A percentile compares a stretch with the other conserved stretches of the same genome.
Evolutionary conservation across 352 stramenopile species (phyloP).

Genomic region (Phytopythium boreale): DNA sequence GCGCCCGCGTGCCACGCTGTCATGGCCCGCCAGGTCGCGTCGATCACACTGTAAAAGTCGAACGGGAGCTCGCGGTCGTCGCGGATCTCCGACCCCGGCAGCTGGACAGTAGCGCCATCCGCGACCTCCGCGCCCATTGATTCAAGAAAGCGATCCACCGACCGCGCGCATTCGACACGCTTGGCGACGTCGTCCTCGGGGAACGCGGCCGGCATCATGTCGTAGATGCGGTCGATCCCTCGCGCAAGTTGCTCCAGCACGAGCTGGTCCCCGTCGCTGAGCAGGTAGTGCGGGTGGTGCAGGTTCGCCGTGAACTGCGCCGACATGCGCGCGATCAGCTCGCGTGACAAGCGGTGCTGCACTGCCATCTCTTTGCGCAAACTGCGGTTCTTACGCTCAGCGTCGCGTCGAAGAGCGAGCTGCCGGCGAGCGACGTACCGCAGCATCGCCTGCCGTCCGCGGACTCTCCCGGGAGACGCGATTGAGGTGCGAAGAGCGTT

Average conservation of each 20-base stretch:
- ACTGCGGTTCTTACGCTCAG: constrained; percentile 17
- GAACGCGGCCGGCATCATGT: constrained; percentile 13
- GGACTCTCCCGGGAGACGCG: not conserved
- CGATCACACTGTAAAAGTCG: constrained; percentile 22
- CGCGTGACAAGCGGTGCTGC: constrained; percentile 9
- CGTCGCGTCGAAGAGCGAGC: constrained; percentile 11
- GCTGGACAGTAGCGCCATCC: not conserved
- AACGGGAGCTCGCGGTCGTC: constrained; percentile 25
- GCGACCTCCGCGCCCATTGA: constrained; percentile 4
- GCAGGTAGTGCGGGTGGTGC: constrained; percentile 7
- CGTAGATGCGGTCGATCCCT: constrained; percentile 18
- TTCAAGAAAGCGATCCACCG: constrained; percentile 11
- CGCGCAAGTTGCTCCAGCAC: constrained; percentile 19
- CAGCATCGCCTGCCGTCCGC: constrained; percentile 1
- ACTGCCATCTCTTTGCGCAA: constrained; percentile 13
- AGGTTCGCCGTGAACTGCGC: not conserved
- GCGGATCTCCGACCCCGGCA: constrained; percentile 12
- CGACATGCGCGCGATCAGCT: constrained; percentile 3
- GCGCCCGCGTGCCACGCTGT: constrained; percentile 26
- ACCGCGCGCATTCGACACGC: constrained; percentile 7
- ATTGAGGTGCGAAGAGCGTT: not conserved
- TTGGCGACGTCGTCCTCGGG: constrained; percentile 12
- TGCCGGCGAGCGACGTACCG: constrained; percentile 19
- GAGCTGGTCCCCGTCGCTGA: constrained; percentile 15
- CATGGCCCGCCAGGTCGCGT: constrained; percentile 27